Evolutionary conservation across 805 yeast species (phyloP).

Genomic region (Danielozyma ontarioensis): DNA sequence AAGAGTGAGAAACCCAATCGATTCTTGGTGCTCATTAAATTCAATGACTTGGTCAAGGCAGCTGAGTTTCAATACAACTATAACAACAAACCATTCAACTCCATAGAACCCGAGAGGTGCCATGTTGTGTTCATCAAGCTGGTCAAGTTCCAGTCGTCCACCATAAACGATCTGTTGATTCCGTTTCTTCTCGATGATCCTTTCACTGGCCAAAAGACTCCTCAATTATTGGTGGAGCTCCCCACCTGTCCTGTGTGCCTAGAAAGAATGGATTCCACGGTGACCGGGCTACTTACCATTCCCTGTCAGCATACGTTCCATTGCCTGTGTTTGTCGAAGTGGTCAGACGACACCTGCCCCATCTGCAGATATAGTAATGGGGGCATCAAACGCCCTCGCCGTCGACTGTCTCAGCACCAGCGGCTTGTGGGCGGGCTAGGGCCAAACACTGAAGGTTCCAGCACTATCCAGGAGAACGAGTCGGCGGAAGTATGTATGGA

Average conservation of each 20-base stretch:
- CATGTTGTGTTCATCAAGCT: constrained; percentile 68
- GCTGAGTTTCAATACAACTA: constrained; percentile 58
- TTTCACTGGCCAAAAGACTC: constrained; percentile 42
- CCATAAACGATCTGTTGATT: constrained; percentile 26
- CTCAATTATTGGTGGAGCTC: constrained; percentile 44
- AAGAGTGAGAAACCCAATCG: constrained; percentile 62
- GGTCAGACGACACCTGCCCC: constrained; percentile 90
- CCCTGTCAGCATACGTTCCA: constrained; percentile 94
- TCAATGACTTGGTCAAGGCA: constrained; percentile 51
- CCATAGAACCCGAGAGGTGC: constrained; percentile 87
- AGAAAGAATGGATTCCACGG: constrained; percentile 76
- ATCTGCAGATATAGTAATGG: constrained; percentile 74
- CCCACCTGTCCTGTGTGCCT: constrained; percentile 94
- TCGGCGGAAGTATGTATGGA: constrained; percentile 38
- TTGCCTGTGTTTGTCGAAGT: constrained; percentile 78
- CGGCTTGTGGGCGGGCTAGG: neutral
- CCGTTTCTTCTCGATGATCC: constrained; percentile 75
- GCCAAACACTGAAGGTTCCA: too few relatives aligned
- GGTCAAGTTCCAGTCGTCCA: constrained; percentile 35
- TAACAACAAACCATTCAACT: constrained; percentile 72
- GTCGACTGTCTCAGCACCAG: neutral
- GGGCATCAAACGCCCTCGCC: neutral
- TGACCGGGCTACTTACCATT: constrained; percentile 79
- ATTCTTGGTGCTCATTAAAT: constrained; percentile 75
- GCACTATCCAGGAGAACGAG: too few relatives aligned